phyloP scores from a whole-genome alignment of 2,329 filamentous ascomycete genomes.

The Iodosphaeria phyllophila region DNA sequence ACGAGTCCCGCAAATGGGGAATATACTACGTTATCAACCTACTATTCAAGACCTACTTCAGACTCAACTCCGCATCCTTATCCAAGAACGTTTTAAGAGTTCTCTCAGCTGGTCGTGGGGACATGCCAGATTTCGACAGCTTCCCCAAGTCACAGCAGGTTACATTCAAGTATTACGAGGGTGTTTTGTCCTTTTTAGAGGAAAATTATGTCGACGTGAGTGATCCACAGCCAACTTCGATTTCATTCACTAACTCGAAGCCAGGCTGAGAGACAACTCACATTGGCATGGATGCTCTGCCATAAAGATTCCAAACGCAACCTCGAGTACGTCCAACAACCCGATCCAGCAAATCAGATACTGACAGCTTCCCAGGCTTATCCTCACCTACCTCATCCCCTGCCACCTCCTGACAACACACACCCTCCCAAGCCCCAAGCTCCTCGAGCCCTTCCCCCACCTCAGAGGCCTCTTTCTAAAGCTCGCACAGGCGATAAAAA shows the following conservation, averaged over 20 bases:
- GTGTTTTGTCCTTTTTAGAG: constrained; percentile 82
- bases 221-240: constrained; percentile 26
- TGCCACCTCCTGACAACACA: constrained; percentile 81
- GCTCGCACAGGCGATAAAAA: constrained; percentile 60
- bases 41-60: constrained; percentile 97
- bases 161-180: constrained; percentile 91
- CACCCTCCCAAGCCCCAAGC: constrained; percentile 52
- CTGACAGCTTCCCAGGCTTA: constrained; percentile 37
- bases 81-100: constrained; percentile 81
- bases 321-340: constrained; percentile 43
- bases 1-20: constrained; percentile 93
- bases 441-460: constrained; percentile 58
- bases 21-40: constrained; percentile 91
- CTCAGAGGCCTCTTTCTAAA: constrained; percentile 66
- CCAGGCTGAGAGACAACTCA: constrained; percentile 63
- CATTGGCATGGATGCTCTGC: constrained; percentile 67
- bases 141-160: constrained; percentile 86
- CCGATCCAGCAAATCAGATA: constrained; percentile 1
- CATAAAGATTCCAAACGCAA: constrained; percentile 56
- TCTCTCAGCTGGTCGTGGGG: constrained; percentile 54
- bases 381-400: constrained; percentile 86
- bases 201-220: constrained; percentile 79
- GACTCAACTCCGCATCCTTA: constrained; percentile 73
- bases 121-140: constrained; percentile 60
- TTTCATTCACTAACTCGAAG: constrained; percentile 1